phyloP scores from a whole-genome alignment of 164 flowering plant species.

The Chimonanthus praecox region DNA sequence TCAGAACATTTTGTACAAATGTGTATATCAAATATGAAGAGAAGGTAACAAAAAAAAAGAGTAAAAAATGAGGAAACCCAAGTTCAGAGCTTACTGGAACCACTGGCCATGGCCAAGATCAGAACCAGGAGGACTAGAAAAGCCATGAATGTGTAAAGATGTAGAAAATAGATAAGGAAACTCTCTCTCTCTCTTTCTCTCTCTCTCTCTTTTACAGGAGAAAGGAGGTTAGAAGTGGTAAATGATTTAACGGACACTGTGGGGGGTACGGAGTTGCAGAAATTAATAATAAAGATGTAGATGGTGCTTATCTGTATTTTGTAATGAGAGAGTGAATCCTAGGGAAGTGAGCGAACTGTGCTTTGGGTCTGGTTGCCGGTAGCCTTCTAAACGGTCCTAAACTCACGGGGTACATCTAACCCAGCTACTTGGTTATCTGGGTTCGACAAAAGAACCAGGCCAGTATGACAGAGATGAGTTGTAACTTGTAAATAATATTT shows the following conservation, averaged over 20 bases:
- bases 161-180: background rate
- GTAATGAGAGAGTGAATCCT: background rate
- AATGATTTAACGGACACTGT: too few species aligned
- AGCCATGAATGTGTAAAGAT: background rate
- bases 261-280: background rate
- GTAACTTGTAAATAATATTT: too few species aligned
- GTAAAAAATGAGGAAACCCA: background rate
- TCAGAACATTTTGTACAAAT: too few species aligned
- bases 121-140: background rate
- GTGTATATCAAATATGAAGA: too few species aligned
- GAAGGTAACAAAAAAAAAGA: too few species aligned
- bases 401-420: background rate
- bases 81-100: background rate
- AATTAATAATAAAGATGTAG: background rate
- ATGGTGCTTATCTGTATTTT: background rate
- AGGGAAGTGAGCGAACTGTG: background rate
- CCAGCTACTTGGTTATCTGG: background rate
- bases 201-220: background rate
- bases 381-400: background rate
- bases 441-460: background rate
- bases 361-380: background rate
- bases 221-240: background rate
- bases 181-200: background rate
- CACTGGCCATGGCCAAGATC: background rate
- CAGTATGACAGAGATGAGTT: too few species aligned